Percentiles rank a stretch among this genome's conserved stretches.
These are phyloP conservation scores for Periconia sp. DNA, from an alignment of 2,329 filamentous ascomycete species.

Conservation along the genomic window DNA sequence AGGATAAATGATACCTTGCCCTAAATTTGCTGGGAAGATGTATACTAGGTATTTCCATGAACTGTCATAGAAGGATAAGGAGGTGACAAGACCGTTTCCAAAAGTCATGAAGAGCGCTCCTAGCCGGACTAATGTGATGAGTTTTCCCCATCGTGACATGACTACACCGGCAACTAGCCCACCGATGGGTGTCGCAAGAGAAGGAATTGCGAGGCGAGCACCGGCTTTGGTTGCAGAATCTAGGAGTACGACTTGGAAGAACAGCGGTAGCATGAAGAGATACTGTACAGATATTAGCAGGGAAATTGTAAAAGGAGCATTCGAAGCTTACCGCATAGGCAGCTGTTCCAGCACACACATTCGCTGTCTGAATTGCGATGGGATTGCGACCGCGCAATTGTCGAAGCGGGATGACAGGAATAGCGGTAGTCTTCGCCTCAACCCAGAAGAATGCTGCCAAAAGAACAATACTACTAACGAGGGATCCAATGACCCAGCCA, in stretches of 20 bases:
- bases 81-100: constrained; percentile 50
- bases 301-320: background rate
- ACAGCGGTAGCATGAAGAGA: constrained; percentile 55
- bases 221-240: constrained; percentile 55
- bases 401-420: constrained; percentile 53
- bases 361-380: constrained; percentile 62
- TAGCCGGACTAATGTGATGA: constrained; percentile 48
- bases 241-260: constrained; percentile 73
- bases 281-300: constrained; percentile 29
- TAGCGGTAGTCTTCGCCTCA: constrained; percentile 50
- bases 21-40: constrained; percentile 54
- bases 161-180: constrained; percentile 53
- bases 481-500: constrained; percentile 48
- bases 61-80: constrained; percentile 50
- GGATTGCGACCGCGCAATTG: constrained; percentile 64
- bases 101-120: constrained; percentile 53
- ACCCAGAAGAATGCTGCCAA: constrained; percentile 47
- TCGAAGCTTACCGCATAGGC: constrained; percentile 64
- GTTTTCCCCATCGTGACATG: constrained; percentile 56
- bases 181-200: constrained; percentile 53
- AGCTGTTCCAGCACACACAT: constrained; percentile 66
- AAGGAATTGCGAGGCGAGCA: constrained; percentile 52
- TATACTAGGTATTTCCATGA: constrained; percentile 54
- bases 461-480: constrained; percentile 47
- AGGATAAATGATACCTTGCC: constrained; percentile 56